These are phyloP conservation scores for Salix udensis DNA, from an alignment of 345 rosid genomes.

Conservation along the genomic window DNA sequence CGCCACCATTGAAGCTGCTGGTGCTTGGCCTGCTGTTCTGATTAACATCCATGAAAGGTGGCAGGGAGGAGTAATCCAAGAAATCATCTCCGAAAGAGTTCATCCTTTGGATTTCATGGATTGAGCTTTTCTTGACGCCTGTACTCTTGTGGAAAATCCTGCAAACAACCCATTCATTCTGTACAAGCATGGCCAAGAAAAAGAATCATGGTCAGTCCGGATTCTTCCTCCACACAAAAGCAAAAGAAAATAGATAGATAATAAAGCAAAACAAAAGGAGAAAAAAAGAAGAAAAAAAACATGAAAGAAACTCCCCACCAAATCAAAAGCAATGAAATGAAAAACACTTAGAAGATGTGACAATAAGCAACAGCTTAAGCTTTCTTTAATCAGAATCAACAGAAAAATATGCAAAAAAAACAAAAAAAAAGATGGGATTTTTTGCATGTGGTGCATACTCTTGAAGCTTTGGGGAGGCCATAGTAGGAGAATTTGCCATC, in stretches of 20 bases:
- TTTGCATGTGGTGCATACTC: slow-evolving; percentile 36
- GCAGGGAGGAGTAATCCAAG: slow-evolving; percentile 45
- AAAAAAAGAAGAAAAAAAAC: neutral
- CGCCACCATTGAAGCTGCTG: slow-evolving; percentile 22
- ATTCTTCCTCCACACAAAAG: slow-evolving; percentile 35
- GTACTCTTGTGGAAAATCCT: slow-evolving; percentile 85
- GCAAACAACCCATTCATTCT: slow-evolving; percentile 98
- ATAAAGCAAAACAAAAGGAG: neutral
- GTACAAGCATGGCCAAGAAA: slow-evolving; percentile 6
- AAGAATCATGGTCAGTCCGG: neutral
- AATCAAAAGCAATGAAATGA: slow-evolving; percentile 21
- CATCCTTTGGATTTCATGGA: slow-evolving; percentile 31
- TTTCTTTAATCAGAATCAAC: neutral
- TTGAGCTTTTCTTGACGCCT: slow-evolving; percentile 44
- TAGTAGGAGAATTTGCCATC: slow-evolving; percentile 77
- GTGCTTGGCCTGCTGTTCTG: slow-evolving; percentile 17
- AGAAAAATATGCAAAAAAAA: neutral
- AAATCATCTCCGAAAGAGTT: slow-evolving; percentile 47
- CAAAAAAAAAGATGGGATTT: neutral
- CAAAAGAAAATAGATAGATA: neutral
- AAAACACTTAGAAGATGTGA: neutral
- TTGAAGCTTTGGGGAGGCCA: slow-evolving; percentile 59
- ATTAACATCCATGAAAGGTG: slow-evolving; percentile 47
- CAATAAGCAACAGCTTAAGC: neutral
- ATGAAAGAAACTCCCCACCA: slow-evolving; percentile 39